Base-by-base conservation (phyloP, 1,284 basidiomycete species). In the Meripilus lineatus region DNA sequence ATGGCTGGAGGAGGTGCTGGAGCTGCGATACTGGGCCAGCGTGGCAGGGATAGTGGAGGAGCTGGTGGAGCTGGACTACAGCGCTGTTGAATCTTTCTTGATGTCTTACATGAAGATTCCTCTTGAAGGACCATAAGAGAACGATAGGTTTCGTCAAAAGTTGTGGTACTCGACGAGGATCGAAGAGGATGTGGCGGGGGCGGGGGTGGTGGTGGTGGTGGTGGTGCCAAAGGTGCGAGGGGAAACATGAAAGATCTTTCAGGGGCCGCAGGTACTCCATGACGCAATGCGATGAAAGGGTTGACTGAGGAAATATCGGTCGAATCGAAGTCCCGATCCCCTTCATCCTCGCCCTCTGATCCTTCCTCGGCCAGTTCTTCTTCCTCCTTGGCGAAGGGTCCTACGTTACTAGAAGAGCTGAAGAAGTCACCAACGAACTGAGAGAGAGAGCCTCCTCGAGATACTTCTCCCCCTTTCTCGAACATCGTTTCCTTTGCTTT, bases 371-470 rank as follows among this genome's bases (percentile, higher is more conserved):
- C 10, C 28, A 30, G 10, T 30, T 30, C n/a, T 30, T n/a, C 10
- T 10, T 10, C 10, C 10, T 30, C n/a, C 28, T 10, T 10, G 28
- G 10, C 28, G 28, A 10, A n/a, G 10, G 28, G 10, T 10, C n/a
- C 10, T 10, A 30, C 28, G 10, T 10, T 10, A 30, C 10, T 10
- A n/a, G 28, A n/a, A 30, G 10, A 30, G 28, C 28, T n/a, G n/a
- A 30, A 25, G 25, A 50, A 37, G 23, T 38, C 4, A 45, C 22
- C 17, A 50, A 35, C 15, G 49, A 48, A 40, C 49, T 50, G 28
- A 30, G 33, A 8, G 33, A 35, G 20, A 18, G 33, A 7, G 15
- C 18, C 40, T 5, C 6, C 17, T 18, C 30, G 38, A 39, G n/a
- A 5, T 4, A n/a, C 11, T n/a, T n/a, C n/a, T n/a, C n/a, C n/a